phyloP scores from a whole-genome alignment of 495 filamentous ascomycete species.

The Hypomontagnella submonticulosa region DNA sequence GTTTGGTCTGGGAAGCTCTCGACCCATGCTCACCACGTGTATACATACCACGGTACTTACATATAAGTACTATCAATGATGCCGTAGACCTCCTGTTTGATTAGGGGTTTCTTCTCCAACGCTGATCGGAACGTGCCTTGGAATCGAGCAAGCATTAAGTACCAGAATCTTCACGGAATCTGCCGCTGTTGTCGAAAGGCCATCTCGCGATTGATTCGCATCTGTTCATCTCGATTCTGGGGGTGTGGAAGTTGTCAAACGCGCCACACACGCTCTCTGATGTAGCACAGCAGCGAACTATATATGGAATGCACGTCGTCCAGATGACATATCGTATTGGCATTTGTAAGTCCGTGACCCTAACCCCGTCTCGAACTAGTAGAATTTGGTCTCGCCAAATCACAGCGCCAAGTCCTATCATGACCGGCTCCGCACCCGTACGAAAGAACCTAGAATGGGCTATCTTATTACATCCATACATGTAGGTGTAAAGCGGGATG shows the following conservation, averaged over 20 bases:
- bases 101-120: too few relatives aligned
- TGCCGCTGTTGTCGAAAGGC: slow-evolving; percentile 2
- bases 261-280: slow-evolving; percentile 8
- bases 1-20: not conserved
- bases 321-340: slow-evolving; percentile 33
- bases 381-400: slow-evolving; percentile 22
- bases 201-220: slow-evolving; percentile 14
- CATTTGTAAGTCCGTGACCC: slow-evolving; percentile 6
- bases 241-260: slow-evolving; percentile 19
- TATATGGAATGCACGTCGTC: slow-evolving; percentile 4
- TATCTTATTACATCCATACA: slow-evolving; percentile 3
- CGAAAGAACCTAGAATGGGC: slow-evolving; percentile 13
- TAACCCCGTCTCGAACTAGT: slow-evolving; percentile 18
- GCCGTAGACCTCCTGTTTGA: not conserved
- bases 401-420: slow-evolving; percentile 12
- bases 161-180: slow-evolving; percentile 13
- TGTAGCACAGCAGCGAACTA: slow-evolving; percentile 8
- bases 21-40: slow-evolving; percentile 1
- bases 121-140: too few relatives aligned
- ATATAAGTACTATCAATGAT: too few relatives aligned
- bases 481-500: slow-evolving; percentile 12
- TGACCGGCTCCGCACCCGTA: slow-evolving; percentile 15
- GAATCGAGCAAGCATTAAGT: not conserved
- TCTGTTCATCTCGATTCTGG: slow-evolving; percentile 16
- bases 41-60: not conserved